Base-by-base conservation (phyloP, 2,329 filamentous ascomycete species). In the Claviceps sp. region DNA sequence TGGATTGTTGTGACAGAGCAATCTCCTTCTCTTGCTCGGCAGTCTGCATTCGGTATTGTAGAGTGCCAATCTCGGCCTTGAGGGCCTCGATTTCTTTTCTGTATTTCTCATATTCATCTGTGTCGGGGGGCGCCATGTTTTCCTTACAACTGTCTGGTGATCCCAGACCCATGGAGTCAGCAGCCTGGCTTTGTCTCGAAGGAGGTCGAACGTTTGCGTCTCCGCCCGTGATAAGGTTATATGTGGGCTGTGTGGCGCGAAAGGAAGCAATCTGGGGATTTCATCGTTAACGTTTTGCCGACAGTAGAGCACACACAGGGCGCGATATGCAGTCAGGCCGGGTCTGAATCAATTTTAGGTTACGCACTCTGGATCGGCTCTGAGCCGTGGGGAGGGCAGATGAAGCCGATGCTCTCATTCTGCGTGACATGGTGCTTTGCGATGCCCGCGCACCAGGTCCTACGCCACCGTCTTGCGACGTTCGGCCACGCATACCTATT, bases 11-110 rank as follows among this genome's bases (percentile, higher is more conserved):
- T 16, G 95, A 74, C 9, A 81, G 76, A 47, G 82, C 74, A 60
- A 96, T 78, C 53, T 95, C 89, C 59, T 87, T 84, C 62, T 97
- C 91, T 59, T 95, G 88, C 61, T 91, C 90, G 50, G 87, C 72
- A 18, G 87, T 91, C 61, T 89, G 87, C 58, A 95, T 76, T 54
- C 91, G 88, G 70, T 96, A 98, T 55, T 84, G 84, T 49, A 96
- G 72, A 0, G 89, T 87, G 55, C 90, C 93, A 43, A 97, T 74
- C 67, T 96, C 89, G 2, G 91, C 88, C 62, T 91, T 90, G 26
- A 97, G 75, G 57, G 90, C 85, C 62, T 97, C 90, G 54, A 77
- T 78, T 38, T 72, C 71, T 52, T 70, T 74, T 48, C 74, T 72
- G 62, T 77, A 78, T 46, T 71, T 73, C 61, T 82, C 78, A 61